Conservation (phyloP, 176 grass and related monocot genomes). For the Rhynchospora tenuis region DNA sequence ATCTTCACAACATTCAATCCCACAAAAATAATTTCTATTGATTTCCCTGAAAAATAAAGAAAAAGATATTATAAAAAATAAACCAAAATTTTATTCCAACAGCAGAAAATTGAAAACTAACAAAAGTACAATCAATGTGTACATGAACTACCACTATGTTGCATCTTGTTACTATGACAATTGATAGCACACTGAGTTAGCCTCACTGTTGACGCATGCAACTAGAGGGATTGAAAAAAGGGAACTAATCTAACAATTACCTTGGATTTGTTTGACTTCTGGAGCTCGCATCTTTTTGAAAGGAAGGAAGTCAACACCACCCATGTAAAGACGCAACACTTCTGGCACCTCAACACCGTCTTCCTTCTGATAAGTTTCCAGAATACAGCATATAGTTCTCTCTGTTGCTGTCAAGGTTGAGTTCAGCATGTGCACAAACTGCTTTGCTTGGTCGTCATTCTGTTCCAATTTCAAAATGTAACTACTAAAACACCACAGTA, state of each 20-base stretch:
- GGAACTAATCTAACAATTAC: neutral
- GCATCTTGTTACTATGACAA: neutral
- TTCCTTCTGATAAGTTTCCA: slow-evolving; percentile 80
- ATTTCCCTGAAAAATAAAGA: neutral
- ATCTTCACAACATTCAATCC: neutral
- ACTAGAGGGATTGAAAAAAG: neutral
- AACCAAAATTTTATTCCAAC: neutral
- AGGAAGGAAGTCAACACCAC: slow-evolving; percentile 56
- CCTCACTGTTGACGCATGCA: neutral
- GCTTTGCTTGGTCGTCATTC: slow-evolving; percentile 85
- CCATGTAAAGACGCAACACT: slow-evolving; percentile 60
- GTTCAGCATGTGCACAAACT: slow-evolving; percentile 90
- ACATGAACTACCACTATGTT: too few relatives aligned
- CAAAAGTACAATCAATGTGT: neutral
- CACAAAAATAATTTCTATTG: neutral
- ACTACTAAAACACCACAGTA: neutral
- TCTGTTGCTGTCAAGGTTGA: slow-evolving; percentile 89
- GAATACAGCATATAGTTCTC: slow-evolving; percentile 85
- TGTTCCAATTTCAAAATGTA: slow-evolving; percentile 18
- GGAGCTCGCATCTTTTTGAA: slow-evolving; percentile 51
- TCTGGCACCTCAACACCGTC: slow-evolving; percentile 70
- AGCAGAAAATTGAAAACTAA: neutral
- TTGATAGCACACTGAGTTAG: neutral
- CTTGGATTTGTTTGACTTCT: slow-evolving; percentile 56
- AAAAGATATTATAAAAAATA: neutral